These are phyloP conservation scores for Gossypium anomalum DNA, from an alignment of 345 rosid species.

Conservation along the genomic window DNA sequence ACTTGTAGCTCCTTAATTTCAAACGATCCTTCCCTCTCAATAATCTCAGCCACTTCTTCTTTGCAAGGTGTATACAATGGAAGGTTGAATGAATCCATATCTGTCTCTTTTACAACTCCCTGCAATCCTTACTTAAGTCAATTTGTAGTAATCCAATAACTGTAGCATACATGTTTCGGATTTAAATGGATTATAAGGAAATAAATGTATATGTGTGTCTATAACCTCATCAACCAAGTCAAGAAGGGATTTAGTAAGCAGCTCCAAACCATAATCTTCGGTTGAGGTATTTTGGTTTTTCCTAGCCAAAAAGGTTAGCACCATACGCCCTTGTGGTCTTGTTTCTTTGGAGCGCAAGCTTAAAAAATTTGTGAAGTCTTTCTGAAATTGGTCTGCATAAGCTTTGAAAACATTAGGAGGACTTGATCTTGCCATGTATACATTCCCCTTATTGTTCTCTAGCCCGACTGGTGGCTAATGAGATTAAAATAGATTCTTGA, in stretches of 20 bases:
- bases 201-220: neutral
- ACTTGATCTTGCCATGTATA: conserved; percentile 31
- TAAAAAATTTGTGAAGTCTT: conserved; percentile 44
- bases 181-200: neutral
- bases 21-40: conserved; percentile 37
- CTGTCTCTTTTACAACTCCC: conserved; percentile 37
- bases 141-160: neutral
- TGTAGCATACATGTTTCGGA: neutral
- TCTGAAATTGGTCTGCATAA: conserved; percentile 42
- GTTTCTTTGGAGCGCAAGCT: conserved; percentile 41
- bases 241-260: conserved; percentile 21
- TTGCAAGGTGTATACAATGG: conserved; percentile 31
- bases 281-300: conserved; percentile 21
- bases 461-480: neutral
- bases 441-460: neutral
- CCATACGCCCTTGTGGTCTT: conserved; percentile 35
- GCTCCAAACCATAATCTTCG: conserved; percentile 19
- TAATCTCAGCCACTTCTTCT: conserved; percentile 27
- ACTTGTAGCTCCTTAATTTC: conserved; percentile 24
- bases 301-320: conserved; percentile 37
- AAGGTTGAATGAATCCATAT: conserved; percentile 37
- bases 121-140: neutral
- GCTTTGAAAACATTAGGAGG: conserved; percentile 30
- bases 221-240: conserved; percentile 28
- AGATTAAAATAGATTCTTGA: no score